phyloP scores from a whole-genome alignment of 257 asterid genomes.

The Handroanthus guayacan region DNA sequence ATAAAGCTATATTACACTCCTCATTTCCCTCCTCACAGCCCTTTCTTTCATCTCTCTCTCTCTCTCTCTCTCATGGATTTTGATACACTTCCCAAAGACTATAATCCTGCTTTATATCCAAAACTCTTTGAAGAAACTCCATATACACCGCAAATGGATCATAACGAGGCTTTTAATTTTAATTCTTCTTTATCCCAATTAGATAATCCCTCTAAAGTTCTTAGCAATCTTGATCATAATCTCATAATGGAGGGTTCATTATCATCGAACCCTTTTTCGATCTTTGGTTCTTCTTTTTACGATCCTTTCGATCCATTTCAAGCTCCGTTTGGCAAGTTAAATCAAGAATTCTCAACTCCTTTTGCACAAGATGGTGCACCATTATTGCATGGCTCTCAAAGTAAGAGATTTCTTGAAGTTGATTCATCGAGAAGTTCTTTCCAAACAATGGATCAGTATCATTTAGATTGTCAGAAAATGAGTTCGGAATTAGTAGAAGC shows the following conservation, averaged over 20 bases:
- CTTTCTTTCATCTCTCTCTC: slow-evolving; percentile 18
- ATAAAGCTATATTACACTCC: slow-evolving; percentile 38
- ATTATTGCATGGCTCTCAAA: slow-evolving; percentile 37
- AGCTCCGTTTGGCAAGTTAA: slow-evolving; percentile 26
- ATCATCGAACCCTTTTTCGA: neutral
- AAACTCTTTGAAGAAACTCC: slow-evolving; percentile 37
- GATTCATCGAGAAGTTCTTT: neutral
- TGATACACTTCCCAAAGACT: slow-evolving; percentile 28
- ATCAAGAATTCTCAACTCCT: slow-evolving; percentile 29
- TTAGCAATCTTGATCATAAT: slow-evolving; percentile 35
- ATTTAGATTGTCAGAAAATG: slow-evolving; percentile 18
- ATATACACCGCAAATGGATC: slow-evolving; percentile 28
- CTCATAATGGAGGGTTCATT: slow-evolving; percentile 31
- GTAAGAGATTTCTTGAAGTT: neutral
- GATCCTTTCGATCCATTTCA: slow-evolving; percentile 60
- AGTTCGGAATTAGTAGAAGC: neutral
- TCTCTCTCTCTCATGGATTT: slow-evolving; percentile 46
- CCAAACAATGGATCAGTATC: slow-evolving; percentile 28
- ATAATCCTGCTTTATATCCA: slow-evolving; percentile 35
- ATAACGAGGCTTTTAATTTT: slow-evolving; percentile 33
- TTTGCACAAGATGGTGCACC: slow-evolving; percentile 7
- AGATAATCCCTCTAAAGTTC: slow-evolving; percentile 20
- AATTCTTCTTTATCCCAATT: neutral
- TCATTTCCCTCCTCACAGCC: slow-evolving; percentile 37
- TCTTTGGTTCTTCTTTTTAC: slow-evolving; percentile 34